phyloP scores from a whole-genome alignment of 345 rosid genomes.

The Aegle marmelos region DNA sequence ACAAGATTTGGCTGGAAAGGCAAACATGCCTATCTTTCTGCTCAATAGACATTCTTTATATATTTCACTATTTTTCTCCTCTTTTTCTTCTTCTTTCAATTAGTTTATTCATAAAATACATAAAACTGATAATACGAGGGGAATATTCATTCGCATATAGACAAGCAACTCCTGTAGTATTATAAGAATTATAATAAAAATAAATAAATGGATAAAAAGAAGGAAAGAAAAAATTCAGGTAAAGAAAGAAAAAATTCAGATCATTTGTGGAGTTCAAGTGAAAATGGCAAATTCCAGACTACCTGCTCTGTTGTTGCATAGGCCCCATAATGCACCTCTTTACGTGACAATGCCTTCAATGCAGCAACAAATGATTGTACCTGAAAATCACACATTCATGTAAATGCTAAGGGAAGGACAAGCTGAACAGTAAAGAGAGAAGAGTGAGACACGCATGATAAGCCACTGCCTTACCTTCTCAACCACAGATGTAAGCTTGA shows the following conservation, averaged over 20 bases:
- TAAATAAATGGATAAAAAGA: too few relatives aligned
- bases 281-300: constrained; percentile 15
- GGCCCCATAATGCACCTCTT: constrained; percentile 96
- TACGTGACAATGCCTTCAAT: constrained; percentile 82
- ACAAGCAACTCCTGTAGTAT: background rate
- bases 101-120: background rate
- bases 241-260: background rate
- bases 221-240: background rate
- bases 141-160: background rate
- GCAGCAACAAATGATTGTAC: constrained; percentile 91
- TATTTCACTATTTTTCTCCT: background rate
- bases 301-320: constrained; percentile 98
- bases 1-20: background rate
- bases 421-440: background rate
- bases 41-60: background rate
- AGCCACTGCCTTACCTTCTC: constrained; percentile 52
- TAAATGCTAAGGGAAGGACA: background rate
- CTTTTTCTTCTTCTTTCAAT: background rate
- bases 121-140: background rate
- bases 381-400: constrained; percentile 35
- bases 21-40: background rate
- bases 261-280: background rate
- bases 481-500: constrained; percentile 77
- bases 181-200: background rate
- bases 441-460: background rate